Evolutionary conservation across 2,329 filamentous ascomycete species (phyloP), one percentile per base, ranked within the genome.

Genomic region (Aspergillus sp.): DNA sequence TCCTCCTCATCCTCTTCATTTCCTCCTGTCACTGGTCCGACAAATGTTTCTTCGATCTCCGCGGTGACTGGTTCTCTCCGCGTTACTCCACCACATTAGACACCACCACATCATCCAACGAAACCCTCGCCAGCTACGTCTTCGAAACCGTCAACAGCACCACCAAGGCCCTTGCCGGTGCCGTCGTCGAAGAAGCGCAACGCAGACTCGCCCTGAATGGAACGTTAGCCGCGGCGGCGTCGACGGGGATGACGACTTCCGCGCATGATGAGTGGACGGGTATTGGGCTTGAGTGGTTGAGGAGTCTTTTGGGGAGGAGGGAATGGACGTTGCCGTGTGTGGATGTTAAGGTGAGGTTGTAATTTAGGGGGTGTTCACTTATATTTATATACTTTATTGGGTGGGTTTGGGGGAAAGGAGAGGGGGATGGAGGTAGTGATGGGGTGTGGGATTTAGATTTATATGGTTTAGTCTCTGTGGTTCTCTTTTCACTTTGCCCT

Each of bases 311-410:
- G 54, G 93, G 92, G 3, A 86, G 87, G 76, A 87, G 90, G 69
- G 93, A 97, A 75, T 96, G 94, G 91, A 86, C 90, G 68, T 85
- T 99, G 65, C 92, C 94, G 59, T 97, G 93, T 75, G 84, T 99
- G 77, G 92, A 96, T 76, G 86, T 98, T 30, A 88, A 93, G 69
- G 87, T 98, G 56, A 83, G 91, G 64, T 79, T 96, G 65, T 95
- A 70, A 81, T 38, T 17, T 36, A 36, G 32, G 11, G 23, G 13
- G 1, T 25, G 25, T 36, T 36, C 27, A 3, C 32, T 36, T 36
- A 30, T 32, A 30, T 36, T 5, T 32, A 13, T 36, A 36, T 36
- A 36, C 32, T 13, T 3, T 36, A 36, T 36, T 36, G 11, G 11
- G 27, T 30, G 27, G 3, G 27, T 27, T 27, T 27, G 30, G 32